Evolutionary conservation across 257 asterid species (phyloP).

Genomic region (Fraxinus pennsylvanica): DNA sequence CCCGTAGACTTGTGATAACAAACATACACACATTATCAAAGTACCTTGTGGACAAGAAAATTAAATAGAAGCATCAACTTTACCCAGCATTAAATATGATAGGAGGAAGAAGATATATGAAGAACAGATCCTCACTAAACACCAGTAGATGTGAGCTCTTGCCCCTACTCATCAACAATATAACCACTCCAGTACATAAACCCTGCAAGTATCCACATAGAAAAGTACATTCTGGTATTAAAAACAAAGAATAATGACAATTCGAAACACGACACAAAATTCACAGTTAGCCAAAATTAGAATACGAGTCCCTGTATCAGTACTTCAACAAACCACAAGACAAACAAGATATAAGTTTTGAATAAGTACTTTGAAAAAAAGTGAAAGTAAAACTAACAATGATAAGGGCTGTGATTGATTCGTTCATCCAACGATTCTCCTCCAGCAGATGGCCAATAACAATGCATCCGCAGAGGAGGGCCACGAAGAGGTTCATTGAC

Average conservation of each 20-base stretch:
- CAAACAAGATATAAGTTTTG: neutral
- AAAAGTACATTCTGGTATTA: neutral
- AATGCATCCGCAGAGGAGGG: conserved; percentile 44
- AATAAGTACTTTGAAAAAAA: neutral
- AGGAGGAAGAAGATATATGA: conserved; percentile 51
- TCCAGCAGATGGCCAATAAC: conserved; percentile 48
- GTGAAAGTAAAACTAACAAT: conserved; percentile 28
- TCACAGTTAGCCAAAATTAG: neutral
- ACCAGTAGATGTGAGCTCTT: conserved; percentile 42
- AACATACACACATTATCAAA: neutral
- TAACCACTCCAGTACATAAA: conserved; percentile 39
- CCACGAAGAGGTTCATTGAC: conserved; percentile 44
- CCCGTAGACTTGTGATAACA: neutral
- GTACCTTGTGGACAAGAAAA: neutral
- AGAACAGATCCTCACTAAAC: conserved; percentile 50
- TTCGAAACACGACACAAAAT: neutral
- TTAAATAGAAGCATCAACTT: neutral
- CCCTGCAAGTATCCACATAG: conserved; percentile 33
- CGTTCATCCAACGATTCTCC: conserved; percentile 48
- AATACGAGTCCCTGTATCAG: neutral
- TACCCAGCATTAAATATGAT: conserved; percentile 54
- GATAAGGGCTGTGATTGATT: conserved; percentile 45
- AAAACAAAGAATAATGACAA: neutral
- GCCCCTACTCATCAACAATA: conserved; percentile 39
- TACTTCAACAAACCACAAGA: neutral